Evolutionary conservation across 768 basidiomycete genomes (phyloP).

Genomic region (Mycena sanguinolenta): DNA sequence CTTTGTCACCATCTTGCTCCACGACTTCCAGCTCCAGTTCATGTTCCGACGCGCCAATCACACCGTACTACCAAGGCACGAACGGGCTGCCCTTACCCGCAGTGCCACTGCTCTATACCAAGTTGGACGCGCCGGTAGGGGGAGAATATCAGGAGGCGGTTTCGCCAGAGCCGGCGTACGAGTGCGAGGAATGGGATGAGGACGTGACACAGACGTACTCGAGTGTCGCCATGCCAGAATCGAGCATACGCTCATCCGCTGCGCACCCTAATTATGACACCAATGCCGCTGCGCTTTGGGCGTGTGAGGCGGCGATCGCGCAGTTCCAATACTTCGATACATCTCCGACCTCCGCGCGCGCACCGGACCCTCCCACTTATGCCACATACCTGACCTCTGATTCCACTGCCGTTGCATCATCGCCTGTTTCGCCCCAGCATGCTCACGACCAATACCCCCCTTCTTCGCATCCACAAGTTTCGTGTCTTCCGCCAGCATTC

Average conservation of each 20-base stretch:
- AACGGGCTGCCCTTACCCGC: conserved; percentile 12
- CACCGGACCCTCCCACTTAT: conserved; percentile 20
- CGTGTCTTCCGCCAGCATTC: conserved; percentile 32
- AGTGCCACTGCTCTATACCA: conserved; percentile 13
- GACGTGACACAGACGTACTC: conserved; percentile 21
- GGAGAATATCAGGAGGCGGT: conserved; percentile 16
- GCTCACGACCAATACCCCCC: conserved; percentile 11
- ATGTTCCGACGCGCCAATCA: conserved; percentile 33
- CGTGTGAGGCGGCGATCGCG: conserved; percentile 21
- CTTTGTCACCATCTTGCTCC: conserved; percentile 29
- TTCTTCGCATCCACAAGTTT: conserved; percentile 14
- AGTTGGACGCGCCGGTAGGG: conserved; percentile 4
- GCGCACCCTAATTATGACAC: conserved; percentile 15
- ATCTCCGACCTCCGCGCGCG: conserved; percentile 7
- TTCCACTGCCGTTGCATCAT: conserved; percentile 20
- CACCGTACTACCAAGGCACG: conserved; percentile 13
- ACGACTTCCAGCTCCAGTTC: conserved; percentile 34
- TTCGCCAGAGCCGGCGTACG: background rate
- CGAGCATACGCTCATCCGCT: conserved; percentile 12
- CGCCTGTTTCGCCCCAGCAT: conserved; percentile 18
- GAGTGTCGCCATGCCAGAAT: conserved; percentile 4
- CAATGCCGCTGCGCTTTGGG: conserved; percentile 20
- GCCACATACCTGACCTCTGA: conserved; percentile 17
- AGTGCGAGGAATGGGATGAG: conserved; percentile 18
- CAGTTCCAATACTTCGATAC: conserved; percentile 21